Evolutionary conservation across 805 yeast genomes (phyloP).

Genomic region (Cyberlindnera misumaiensis): DNA sequence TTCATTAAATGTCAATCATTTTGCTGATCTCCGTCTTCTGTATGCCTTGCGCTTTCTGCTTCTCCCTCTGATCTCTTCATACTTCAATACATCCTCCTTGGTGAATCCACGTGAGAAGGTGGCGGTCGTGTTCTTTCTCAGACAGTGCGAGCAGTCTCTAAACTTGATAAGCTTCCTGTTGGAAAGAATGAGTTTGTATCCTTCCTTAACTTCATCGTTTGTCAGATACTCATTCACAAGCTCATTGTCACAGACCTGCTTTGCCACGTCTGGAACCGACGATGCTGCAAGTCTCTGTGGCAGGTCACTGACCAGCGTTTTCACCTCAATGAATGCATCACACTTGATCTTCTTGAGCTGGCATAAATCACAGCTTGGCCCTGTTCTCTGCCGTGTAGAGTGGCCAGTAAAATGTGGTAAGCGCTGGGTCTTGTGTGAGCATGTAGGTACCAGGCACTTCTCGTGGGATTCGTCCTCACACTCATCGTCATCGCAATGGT

Average conservation of each 20-base stretch:
- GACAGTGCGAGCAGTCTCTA: conserved; percentile 15
- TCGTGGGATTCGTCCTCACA: not conserved
- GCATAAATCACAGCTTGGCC: conserved; percentile 72
- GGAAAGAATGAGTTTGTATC: conserved; percentile 11
- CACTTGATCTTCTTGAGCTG: conserved; percentile 66
- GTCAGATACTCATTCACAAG: conserved; percentile 2
- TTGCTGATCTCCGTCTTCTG: not conserved
- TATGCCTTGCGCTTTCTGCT: not conserved
- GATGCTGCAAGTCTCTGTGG: not conserved
- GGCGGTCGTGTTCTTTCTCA: conserved; percentile 5
- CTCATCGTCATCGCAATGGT: not conserved
- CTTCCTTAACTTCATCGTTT: conserved; percentile 2
- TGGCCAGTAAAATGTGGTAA: conserved; percentile 12
- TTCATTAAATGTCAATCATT: no score
- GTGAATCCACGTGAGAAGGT: conserved; percentile 15
- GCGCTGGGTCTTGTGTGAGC: not conserved
- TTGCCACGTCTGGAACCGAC: no score
- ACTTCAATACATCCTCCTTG: conserved; percentile 13
- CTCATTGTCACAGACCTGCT: not conserved
- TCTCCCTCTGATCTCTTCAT: not conserved
- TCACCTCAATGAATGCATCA: conserved; percentile 51
- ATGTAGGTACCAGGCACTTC: no score
- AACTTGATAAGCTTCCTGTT: conserved; percentile 14
- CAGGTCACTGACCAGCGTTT: not conserved
- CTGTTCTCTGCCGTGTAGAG: conserved; percentile 51